These are phyloP conservation scores for Alloascoidea hylecoeti DNA, from an alignment of 805 yeast genomes.

Conservation along the genomic window DNA sequence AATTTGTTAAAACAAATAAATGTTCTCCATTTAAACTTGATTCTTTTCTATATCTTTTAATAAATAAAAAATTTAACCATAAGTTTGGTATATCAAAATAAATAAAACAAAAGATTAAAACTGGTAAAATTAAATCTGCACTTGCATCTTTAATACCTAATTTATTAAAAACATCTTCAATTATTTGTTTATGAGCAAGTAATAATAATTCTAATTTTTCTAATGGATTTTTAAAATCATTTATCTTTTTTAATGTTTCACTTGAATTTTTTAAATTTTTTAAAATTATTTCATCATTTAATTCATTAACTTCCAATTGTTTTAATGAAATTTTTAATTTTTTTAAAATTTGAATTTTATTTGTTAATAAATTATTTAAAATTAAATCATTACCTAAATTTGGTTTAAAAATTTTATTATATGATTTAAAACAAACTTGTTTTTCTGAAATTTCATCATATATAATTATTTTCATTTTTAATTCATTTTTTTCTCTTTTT, in stretches of 20 bases:
- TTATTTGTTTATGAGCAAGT: conserved; percentile 20
- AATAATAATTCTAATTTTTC: conserved; percentile 18
- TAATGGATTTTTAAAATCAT: conserved; percentile 17
- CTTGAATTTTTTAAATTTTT: conserved; percentile 5
- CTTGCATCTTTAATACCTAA: conserved; percentile 8
- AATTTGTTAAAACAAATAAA: conserved; percentile 25
- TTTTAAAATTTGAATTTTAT: conserved; percentile 15
- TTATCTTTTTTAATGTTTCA: conserved; percentile 10
- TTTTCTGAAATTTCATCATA: conserved; percentile 17
- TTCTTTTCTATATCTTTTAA: conserved; percentile 22
- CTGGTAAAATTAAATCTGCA: conserved; percentile 24
- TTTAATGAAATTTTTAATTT: conserved; percentile 13
- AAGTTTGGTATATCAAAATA: conserved; percentile 16
- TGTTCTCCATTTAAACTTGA: conserved; percentile 19
- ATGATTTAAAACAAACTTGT: conserved; percentile 19
- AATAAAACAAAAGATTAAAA: conserved; percentile 19
- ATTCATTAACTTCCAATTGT: conserved; percentile 9
- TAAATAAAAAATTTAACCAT: conserved; percentile 20
- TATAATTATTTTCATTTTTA: conserved; percentile 17
- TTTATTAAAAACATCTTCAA: conserved; percentile 8
- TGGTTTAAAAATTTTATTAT: conserved; percentile 19
- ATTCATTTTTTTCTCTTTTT: neutral
- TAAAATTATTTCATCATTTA: conserved; percentile 1
- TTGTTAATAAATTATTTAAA: conserved; percentile 9
- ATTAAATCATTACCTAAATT: conserved; percentile 15